phyloP scores from a whole-genome alignment of 352 stramenopile species.

The Globisporangium middletonii region DNA sequence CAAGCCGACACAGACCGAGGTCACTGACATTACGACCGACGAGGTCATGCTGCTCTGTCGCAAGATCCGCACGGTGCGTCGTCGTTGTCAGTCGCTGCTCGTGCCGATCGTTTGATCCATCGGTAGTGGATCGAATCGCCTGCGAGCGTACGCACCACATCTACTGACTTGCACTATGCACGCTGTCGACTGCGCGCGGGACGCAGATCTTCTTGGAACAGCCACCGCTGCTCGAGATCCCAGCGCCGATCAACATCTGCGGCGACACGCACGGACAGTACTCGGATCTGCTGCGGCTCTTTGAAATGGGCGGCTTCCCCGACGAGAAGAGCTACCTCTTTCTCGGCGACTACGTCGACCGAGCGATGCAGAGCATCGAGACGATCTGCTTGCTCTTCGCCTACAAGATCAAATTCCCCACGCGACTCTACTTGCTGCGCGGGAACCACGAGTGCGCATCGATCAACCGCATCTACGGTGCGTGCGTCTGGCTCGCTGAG shows the following conservation, averaged over 20 bases:
- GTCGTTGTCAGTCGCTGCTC: neutral
- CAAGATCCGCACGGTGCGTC: conserved; percentile 57
- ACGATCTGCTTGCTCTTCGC: conserved; percentile 78
- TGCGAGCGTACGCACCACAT: neutral
- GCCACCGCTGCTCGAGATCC: conserved; percentile 91
- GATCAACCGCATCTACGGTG: conserved; percentile 81
- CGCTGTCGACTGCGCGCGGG: too few species aligned
- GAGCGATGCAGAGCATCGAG: conserved; percentile 85
- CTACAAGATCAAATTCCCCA: conserved; percentile 87
- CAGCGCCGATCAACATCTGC: conserved; percentile 92
- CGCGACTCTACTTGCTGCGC: conserved; percentile 80
- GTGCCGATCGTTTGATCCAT: neutral
- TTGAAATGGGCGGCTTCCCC: conserved; percentile 87
- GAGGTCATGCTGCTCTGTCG: conserved; percentile 75
- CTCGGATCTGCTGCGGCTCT: conserved; percentile 97
- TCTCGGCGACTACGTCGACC: conserved; percentile 83
- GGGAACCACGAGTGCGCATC: conserved; percentile 78
- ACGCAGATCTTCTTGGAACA: conserved; percentile 81
- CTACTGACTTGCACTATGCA: conserved; percentile 5
- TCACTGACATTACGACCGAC: conserved; percentile 71
- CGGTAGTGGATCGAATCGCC: neutral
- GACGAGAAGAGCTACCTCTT: conserved; percentile 81
- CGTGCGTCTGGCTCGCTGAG: neutral
- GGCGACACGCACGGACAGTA: conserved; percentile 98
- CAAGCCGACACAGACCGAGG: conserved; percentile 50